Evolutionary conservation across 441 rosid genomes (phyloP).

Genomic region (Adansonia madagascariensis): DNA sequence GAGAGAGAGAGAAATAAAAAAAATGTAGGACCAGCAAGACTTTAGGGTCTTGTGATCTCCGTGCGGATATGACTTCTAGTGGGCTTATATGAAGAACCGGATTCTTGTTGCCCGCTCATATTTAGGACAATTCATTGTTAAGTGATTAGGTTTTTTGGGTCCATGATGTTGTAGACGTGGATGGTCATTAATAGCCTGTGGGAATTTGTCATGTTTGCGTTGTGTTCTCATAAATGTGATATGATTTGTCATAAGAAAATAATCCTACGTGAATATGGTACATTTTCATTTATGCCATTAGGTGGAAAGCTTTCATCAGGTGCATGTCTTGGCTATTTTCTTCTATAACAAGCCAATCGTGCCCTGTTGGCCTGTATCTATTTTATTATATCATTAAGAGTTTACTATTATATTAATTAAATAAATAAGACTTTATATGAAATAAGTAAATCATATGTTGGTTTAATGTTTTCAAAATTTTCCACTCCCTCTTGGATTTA

Average conservation of each 20-base stretch:
- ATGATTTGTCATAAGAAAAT: not conserved
- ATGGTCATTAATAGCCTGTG: not conserved
- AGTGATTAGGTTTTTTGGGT: conserved; percentile 31
- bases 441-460: too few relatives aligned
- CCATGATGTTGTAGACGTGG: conserved; percentile 9
- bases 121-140: conserved; percentile 25
- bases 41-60: conserved; percentile 25
- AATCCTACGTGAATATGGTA: not conserved
- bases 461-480: too few relatives aligned
- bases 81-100: conserved; percentile 19
- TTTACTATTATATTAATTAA: too few relatives aligned
- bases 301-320: not conserved
- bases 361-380: not conserved
- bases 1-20: not conserved
- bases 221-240: conserved; percentile 17
- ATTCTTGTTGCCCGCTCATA: conserved; percentile 23
- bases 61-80: not conserved
- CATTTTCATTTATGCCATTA: not conserved
- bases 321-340: not conserved
- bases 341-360: not conserved
- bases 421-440: too few relatives aligned
- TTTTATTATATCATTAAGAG: not conserved
- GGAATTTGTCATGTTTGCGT: conserved; percentile 3
- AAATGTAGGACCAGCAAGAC: conserved; percentile 10
- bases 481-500: too few relatives aligned